Evolutionary conservation across 768 basidiomycete genomes (phyloP).

Genomic region (Termitomyces sp.): DNA sequence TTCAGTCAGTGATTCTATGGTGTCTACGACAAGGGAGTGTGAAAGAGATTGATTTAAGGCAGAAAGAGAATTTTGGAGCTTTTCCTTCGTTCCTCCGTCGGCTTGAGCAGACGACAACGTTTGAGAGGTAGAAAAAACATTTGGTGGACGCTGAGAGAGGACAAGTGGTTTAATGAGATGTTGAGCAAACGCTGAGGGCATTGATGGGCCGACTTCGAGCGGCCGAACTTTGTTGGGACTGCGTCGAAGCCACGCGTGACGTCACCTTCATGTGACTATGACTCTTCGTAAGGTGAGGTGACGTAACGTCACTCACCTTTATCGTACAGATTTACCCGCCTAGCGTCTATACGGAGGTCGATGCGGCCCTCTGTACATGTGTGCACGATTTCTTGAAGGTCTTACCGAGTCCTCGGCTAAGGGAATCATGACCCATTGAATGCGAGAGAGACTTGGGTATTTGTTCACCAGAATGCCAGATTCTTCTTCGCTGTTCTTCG

Average conservation of each 20-base stretch:
- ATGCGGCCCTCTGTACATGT: not conserved
- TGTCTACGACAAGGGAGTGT: conserved; percentile 22
- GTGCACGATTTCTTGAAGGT: not conserved
- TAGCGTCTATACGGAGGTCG: not conserved
- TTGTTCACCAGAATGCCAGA: not conserved
- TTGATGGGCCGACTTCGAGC: conserved; percentile 1
- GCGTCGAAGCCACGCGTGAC: conserved; percentile 16
- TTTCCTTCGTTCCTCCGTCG: conserved; percentile 24
- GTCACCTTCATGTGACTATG: conserved; percentile 16
- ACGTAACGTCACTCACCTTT: too few relatives aligned
- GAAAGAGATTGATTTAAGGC: conserved; percentile 31
- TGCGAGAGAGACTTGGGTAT: not conserved
- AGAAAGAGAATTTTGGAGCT: conserved; percentile 35
- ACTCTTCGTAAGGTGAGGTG: not conserved
- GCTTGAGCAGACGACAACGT: not conserved
- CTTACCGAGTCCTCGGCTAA: not conserved
- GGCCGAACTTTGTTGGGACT: too few relatives aligned
- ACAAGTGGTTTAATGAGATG: conserved; percentile 33
- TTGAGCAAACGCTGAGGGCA: conserved; percentile 38
- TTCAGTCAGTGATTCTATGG: conserved; percentile 23
- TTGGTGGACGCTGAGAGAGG: conserved; percentile 22
- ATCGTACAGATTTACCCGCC: too few relatives aligned
- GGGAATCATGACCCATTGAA: not conserved
- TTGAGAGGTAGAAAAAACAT: conserved; percentile 3
- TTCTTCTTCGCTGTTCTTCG: not conserved